Conservation (phyloP, 495 filamentous ascomycete species). For the Talaromyces ruber region DNA sequence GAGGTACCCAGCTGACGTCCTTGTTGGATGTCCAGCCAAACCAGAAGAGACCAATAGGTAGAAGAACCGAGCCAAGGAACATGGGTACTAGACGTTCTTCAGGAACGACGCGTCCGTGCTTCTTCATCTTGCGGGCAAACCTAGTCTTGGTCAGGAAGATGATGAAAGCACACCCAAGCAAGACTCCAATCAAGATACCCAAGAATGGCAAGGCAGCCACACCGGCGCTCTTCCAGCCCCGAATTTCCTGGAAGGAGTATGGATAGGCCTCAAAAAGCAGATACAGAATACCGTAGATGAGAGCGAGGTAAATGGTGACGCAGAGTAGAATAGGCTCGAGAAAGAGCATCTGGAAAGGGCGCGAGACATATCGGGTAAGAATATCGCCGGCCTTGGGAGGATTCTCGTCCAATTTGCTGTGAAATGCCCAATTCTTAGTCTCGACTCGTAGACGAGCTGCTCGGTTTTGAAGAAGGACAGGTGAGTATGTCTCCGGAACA, state of each 20-base stretch:
- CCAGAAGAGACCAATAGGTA: conserved; percentile 55
- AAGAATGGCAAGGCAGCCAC: conserved; percentile 52
- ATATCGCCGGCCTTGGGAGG: conserved; percentile 37
- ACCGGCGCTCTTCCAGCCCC: conserved; percentile 40
- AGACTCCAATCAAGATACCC: conserved; percentile 46
- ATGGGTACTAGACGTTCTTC: conserved; percentile 52
- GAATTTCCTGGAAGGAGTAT: conserved; percentile 43
- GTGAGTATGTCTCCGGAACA: conserved; percentile 53
- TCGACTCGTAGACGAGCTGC: conserved; percentile 48
- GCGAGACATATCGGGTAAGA: conserved; percentile 42
- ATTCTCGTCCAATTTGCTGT: conserved; percentile 50
- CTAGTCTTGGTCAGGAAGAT: conserved; percentile 42
- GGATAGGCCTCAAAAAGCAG: conserved; percentile 57
- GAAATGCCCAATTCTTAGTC: conserved; percentile 54
- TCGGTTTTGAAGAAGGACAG: conserved; percentile 45
- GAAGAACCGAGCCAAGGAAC: conserved; percentile 44
- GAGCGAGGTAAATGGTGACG: conserved; percentile 38
- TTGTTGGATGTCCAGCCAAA: conserved; percentile 52
- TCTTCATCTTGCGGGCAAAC: conserved; percentile 39
- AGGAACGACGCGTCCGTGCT: conserved; percentile 42
- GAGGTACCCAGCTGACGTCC: conserved; percentile 36
- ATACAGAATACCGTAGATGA: conserved; percentile 57
- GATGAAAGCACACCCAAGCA: conserved; percentile 38
- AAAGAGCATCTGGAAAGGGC: conserved; percentile 52
- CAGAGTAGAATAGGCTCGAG: conserved; percentile 53